Percentiles rank a stretch among this genome's conserved stretches.
These are phyloP conservation scores for Volvox reticuliferus DNA, from an alignment of 139 green algal species.

Conservation along the genomic window DNA sequence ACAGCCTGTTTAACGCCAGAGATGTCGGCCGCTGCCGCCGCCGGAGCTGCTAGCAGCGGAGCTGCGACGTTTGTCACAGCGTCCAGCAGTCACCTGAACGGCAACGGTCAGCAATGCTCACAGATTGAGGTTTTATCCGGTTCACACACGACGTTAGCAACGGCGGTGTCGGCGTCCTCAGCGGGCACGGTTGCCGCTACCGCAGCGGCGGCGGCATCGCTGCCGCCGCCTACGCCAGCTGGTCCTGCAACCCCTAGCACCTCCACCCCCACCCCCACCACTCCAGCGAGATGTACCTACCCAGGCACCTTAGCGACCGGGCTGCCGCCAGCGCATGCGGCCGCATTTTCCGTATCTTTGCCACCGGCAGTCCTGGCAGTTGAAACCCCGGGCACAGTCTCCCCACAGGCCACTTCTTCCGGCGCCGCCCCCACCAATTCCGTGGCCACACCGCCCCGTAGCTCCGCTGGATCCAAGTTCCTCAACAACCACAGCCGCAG, in stretches of 20 bases:
- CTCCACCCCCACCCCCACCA: no score
- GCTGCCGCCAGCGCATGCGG: not conserved
- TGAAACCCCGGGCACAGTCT: not conserved
- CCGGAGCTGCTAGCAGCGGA: not conserved
- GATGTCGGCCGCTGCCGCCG: not conserved
- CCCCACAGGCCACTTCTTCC: not conserved
- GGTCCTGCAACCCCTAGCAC: not conserved
- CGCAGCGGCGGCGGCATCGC: not conserved
- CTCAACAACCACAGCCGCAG: constrained; percentile 6
- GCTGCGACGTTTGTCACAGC: not conserved
- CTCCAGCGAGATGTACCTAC: no score
- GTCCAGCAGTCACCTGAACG: not conserved
- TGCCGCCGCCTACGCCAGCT: not conserved
- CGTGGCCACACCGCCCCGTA: not conserved
- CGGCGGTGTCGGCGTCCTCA: not conserved
- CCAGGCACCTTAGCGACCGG: no score
- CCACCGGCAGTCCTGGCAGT: not conserved
- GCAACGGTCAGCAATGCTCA: not conserved
- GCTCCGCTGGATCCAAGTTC: not conserved
- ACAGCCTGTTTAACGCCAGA: not conserved
- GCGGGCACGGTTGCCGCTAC: not conserved
- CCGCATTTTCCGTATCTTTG: not conserved
- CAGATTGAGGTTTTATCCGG: not conserved
- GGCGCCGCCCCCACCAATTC: not conserved
- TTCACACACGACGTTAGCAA: not conserved